These are phyloP conservation scores for Fusarium incarnatum DNA, from an alignment of 2,329 filamentous ascomycete species.

Conservation along the genomic window DNA sequence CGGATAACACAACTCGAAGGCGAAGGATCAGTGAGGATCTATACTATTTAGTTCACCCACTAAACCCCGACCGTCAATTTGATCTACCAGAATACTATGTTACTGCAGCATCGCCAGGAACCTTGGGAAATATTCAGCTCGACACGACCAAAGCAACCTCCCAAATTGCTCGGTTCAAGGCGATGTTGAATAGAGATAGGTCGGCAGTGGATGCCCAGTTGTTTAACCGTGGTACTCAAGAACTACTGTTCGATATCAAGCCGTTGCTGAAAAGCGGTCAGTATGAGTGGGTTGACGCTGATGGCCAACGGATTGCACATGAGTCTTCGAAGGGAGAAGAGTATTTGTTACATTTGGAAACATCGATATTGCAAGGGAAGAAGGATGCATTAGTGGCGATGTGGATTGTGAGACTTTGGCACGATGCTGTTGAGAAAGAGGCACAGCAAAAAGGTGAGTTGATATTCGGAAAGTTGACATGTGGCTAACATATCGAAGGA, in stretches of 20 bases:
- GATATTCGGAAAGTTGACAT: rapidly evolving
- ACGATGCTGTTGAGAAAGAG: not conserved
- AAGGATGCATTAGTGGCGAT: constrained; percentile 22
- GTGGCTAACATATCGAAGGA: not conserved
- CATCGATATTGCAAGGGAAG: not conserved
- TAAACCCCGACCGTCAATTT: not conserved
- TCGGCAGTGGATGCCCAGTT: constrained; percentile 11
- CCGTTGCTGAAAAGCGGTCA: constrained; percentile 4
- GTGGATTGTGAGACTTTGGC: constrained; percentile 33
- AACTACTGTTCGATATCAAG: constrained; percentile 16
- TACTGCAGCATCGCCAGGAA: constrained; percentile 18
- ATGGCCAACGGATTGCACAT: not conserved
- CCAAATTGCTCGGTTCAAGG: not conserved
- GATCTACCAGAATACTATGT: constrained; percentile 22
- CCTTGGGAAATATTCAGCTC: constrained; percentile 24
- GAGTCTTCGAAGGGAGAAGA: not conserved
- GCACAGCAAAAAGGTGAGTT: not conserved
- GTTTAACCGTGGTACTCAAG: constrained; percentile 5
- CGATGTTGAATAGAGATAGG: constrained; percentile 13
- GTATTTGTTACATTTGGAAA: not conserved
- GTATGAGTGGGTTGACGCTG: constrained; percentile 22
- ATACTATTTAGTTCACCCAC: constrained; percentile 28
- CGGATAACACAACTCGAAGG: not conserved
- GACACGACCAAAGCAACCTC: not conserved
- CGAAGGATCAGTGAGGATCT: not conserved